Evolutionary conservation across 352 stramenopile species (phyloP), one percentile per base, ranked within the genome.

Genomic region (Albugo candida): DNA sequence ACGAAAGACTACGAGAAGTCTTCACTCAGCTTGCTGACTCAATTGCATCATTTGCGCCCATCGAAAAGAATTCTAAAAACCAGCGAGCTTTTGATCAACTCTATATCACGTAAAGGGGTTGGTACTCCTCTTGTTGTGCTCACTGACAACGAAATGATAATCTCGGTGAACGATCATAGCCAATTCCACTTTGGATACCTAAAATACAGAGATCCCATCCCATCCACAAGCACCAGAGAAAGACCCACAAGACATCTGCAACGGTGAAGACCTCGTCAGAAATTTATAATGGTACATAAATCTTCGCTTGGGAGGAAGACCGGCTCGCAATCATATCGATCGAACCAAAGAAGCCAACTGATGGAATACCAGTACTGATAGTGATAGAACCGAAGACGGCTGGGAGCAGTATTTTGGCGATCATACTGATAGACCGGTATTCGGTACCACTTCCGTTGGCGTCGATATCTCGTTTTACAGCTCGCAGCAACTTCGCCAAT

Each of bases 301-400:
- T 97, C 48, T 83, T 93, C 2, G 94, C 96, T 54, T 98, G 98
- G 52, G 95, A 92, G 56, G 94, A 98, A 61, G 93, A 98, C 64
- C 93, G 94, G 36, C 65, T 97, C 1, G 94, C 94, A 13, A 97
- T 97, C 54, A 98, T 53, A 80, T 80, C 1, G 93, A 98, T 64
- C 92, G 93, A 36, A 93, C 84, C 48, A 70, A 72, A 41, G 67
- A 88, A 37, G 47, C 54, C 5, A 58, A 38, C 52, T 4, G 42
- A 61, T 1, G 36, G 20, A 54, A 48, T 24, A 54, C 34, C 8
- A 46, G 5, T 39, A 39, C 75, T 36, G 62, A 86, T 31, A 31
- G n/a, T 40, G 39, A 57, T 35, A 51, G 59, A 17, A 58, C 54
- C 44, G 69, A 74, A 0, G 66, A 91, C 39, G 89, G 86, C 39